Evolutionary conservation across 768 basidiomycete genomes (phyloP).

Genomic region (Ramaria sp.): DNA sequence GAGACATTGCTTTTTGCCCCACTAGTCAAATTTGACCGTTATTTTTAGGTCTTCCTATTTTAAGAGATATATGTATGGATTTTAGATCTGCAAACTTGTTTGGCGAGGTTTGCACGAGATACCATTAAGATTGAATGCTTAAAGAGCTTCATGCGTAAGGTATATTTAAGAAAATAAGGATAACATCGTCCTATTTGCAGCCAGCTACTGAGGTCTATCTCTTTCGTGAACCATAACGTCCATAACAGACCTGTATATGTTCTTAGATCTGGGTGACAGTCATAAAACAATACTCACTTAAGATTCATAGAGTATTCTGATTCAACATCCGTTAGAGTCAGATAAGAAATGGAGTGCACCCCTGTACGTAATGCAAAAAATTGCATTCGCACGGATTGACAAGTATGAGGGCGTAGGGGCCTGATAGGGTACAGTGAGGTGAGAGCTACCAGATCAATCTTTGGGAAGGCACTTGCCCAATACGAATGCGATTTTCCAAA

Average conservation of each 20-base stretch:
- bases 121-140: no score
- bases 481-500: constrained; percentile 64
- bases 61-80: constrained; percentile 11
- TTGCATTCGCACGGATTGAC: constrained; percentile 79
- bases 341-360: constrained; percentile 60
- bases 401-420: constrained; percentile 68
- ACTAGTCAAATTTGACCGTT: constrained; percentile 11
- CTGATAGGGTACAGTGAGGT: constrained; percentile 25
- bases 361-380: constrained; percentile 75
- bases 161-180: no score
- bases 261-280: not conserved
- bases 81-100: no score
- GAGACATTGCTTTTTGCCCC: constrained; percentile 6
- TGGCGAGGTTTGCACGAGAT: no score
- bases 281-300: constrained; percentile 32
- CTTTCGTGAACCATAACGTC: constrained; percentile 64
- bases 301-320: constrained; percentile 63
- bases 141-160: no score
- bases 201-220: constrained; percentile 8
- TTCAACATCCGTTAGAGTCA: constrained; percentile 68
- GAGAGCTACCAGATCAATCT: not conserved
- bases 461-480: constrained; percentile 44
- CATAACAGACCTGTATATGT: constrained; percentile 46
- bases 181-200: constrained; percentile 12
- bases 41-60: constrained; percentile 31